Evolutionary conservation across 2,329 filamentous ascomycete genomes (phyloP), one percentile per base, ranked within the genome.

Genomic region (Paecilomyces niveus): DNA sequence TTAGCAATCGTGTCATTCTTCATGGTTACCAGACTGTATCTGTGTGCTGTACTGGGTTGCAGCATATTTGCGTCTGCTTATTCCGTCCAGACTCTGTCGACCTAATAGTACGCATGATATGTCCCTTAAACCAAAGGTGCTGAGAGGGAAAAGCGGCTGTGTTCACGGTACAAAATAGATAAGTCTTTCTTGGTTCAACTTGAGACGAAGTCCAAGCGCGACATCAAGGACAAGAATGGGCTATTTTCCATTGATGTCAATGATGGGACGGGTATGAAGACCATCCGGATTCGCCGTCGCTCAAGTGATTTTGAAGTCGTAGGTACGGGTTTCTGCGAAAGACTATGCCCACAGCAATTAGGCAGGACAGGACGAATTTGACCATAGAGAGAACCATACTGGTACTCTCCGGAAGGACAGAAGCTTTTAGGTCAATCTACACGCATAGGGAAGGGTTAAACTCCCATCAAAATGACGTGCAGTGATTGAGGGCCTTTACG

Each of bases 201-300:
- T 3, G 35, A 45, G n/a, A 45, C n/a, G 35, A 3, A 13, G n/a
- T 18, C 35, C 35, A 7, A 3, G 35, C 3, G 54, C 39, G 29
- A 71, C 9, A 8, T 39, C 35, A 32, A 55, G 26, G 3, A 55
- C 54, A 88, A 89, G 88, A 54, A 87, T 79, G 3, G 89, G 89
- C 86, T 88, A 89, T 74, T 85, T 71, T 3, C 83, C 83, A 66
- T 92, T 92, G 75, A 92, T 86, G 50, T 86, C 87, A 67, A 91
- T 88, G 7, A 81, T 81, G 83, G 79, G 45, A n/a, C 88, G 80
- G 29, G 81, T 78, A 60, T 81, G 81, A 1, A 78, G 73, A 33
- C 84, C 85, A 73, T 91, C 88, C 1, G 88, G 89, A 68, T 89
- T 89, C 35, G 85, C 82, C 18, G 72, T 80, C 6, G 88, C 82